These are phyloP conservation scores for Casuarina cunninghamiana DNA, from an alignment of 306 rosid genomes.

Conservation along the genomic window DNA sequence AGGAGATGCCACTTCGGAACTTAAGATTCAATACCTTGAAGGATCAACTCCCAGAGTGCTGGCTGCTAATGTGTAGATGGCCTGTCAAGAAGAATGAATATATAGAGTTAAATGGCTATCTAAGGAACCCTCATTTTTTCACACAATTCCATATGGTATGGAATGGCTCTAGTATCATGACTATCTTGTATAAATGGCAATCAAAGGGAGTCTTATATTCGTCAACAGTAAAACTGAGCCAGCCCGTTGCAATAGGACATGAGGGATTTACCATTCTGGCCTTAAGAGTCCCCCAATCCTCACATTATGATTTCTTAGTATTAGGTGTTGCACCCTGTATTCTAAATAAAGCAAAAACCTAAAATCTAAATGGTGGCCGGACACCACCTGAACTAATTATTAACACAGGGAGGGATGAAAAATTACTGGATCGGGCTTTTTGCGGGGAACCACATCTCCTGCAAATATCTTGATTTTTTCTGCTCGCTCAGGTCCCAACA, in stretches of 20 bases:
- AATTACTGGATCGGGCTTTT: constrained; percentile 97
- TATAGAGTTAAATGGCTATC: constrained; percentile 19
- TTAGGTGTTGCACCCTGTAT: background rate
- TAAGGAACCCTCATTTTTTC: constrained; percentile 5
- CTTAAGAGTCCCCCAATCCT: constrained; percentile 4
- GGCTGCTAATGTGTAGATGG: constrained; percentile 85
- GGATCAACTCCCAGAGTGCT: constrained; percentile 82
- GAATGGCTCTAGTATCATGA: background rate
- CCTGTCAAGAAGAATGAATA: constrained; percentile 56
- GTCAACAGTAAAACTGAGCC: constrained; percentile 7
- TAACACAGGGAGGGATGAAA: constrained; percentile 24
- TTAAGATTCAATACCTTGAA: constrained; percentile 61
- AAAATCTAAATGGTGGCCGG: constrained; percentile 1
- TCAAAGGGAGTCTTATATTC: constrained; percentile 12
- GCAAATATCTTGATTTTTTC: constrained; percentile 91
- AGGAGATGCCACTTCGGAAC: constrained; percentile 13
- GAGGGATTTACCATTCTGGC: background rate
- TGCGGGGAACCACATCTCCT: constrained; percentile 96
- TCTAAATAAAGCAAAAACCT: background rate
- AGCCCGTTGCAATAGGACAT: background rate
- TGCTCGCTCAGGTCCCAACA: constrained; percentile 87
- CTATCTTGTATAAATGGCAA: background rate
- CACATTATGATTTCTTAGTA: constrained; percentile 10
- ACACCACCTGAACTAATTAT: background rate
- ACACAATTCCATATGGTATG: constrained; percentile 3